Percentiles rank a stretch among this genome's conserved stretches.
phyloP scores from a whole-genome alignment of 495 filamentous ascomycete genomes.

The Lepraria neglecta region DNA sequence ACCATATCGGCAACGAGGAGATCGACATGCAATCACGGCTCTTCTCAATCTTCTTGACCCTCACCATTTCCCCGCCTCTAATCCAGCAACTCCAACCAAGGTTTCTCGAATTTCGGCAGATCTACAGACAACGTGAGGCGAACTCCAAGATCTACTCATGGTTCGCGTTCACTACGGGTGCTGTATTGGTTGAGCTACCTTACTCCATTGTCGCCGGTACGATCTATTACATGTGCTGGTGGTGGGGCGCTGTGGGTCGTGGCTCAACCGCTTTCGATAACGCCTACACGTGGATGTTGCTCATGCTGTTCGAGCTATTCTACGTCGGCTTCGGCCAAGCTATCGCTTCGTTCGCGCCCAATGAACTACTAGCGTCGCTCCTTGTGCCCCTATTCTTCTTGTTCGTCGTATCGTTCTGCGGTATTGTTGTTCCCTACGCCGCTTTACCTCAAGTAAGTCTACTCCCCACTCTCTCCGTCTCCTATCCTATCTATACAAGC shows the following conservation, averaged over 20 bases:
- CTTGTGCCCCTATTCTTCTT: slow-evolving; percentile 72
- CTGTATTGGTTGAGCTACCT: slow-evolving; percentile 46
- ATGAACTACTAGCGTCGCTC: slow-evolving; percentile 63
- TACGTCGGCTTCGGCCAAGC: slow-evolving; percentile 70
- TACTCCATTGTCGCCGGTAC: slow-evolving; percentile 48
- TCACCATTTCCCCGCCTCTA: slow-evolving; percentile 56
- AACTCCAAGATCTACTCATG: slow-evolving; percentile 51
- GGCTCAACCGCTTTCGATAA: slow-evolving; percentile 43
- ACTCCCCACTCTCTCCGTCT: not conserved
- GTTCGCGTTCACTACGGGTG: slow-evolving; percentile 44
- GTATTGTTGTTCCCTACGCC: slow-evolving; percentile 68
- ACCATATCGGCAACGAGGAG: slow-evolving; percentile 48
- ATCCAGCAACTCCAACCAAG: slow-evolving; percentile 54
- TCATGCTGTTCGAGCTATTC: slow-evolving; percentile 66
- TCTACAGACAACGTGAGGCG: slow-evolving; percentile 43
- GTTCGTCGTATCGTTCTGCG: slow-evolving; percentile 71
- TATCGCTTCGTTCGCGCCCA: slow-evolving; percentile 67
- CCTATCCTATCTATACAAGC: not conserved
- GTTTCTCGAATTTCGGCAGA: slow-evolving; percentile 42
- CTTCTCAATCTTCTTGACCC: slow-evolving; percentile 67
- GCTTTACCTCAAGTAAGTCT: slow-evolving; percentile 52
- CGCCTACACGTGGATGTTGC: slow-evolving; percentile 51
- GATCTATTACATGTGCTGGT: slow-evolving; percentile 44
- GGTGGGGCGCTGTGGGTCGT: slow-evolving; percentile 47
- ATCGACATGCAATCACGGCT: slow-evolving; percentile 60